These are phyloP conservation scores for Candida ficus DNA, from an alignment of 805 yeast genomes.

Conservation along the genomic window DNA sequence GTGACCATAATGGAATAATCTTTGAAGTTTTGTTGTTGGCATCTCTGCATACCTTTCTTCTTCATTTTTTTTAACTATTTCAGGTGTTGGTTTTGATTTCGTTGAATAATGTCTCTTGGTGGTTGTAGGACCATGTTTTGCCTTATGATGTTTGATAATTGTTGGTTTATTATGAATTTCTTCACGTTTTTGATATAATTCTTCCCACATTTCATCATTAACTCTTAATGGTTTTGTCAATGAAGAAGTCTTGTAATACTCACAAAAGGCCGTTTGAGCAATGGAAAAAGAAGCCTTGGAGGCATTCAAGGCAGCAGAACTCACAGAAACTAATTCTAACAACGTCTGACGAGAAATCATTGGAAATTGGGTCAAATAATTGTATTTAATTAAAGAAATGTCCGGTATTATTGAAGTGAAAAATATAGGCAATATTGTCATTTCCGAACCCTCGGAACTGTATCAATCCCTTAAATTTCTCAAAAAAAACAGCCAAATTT, in stretches of 20 bases:
- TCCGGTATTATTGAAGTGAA: too few species aligned
- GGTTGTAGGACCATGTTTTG: conserved; percentile 1
- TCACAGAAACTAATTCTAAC: conserved; percentile 16
- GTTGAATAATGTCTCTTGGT: conserved; percentile 16
- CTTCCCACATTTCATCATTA: conserved; percentile 21
- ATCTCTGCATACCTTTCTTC: conserved; percentile 64
- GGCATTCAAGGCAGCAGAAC: conserved; percentile 14
- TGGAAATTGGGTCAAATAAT: neutral
- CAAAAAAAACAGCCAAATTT: neutral
- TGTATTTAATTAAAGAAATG: too few species aligned
- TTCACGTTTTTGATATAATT: conserved; percentile 5
- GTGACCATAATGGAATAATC: conserved; percentile 89
- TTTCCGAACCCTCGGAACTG: too few species aligned
- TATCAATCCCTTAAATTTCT: too few species aligned
- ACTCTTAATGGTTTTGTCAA: conserved; percentile 20
- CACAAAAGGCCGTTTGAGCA: conserved; percentile 10
- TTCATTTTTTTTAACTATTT: conserved; percentile 19
- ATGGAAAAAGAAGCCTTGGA: conserved; percentile 11
- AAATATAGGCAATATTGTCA: too few species aligned
- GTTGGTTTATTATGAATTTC: neutral
- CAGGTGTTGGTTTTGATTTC: conserved; percentile 10
- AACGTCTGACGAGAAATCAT: conserved; percentile 19
- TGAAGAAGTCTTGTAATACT: conserved; percentile 19
- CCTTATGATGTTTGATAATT: neutral
- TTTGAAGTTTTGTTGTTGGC: conserved; percentile 80